Percentiles rank a stretch among this genome's conserved stretches.
Conservation (phyloP, 176 grass and related monocot species). For the Musa beccarii region DNA sequence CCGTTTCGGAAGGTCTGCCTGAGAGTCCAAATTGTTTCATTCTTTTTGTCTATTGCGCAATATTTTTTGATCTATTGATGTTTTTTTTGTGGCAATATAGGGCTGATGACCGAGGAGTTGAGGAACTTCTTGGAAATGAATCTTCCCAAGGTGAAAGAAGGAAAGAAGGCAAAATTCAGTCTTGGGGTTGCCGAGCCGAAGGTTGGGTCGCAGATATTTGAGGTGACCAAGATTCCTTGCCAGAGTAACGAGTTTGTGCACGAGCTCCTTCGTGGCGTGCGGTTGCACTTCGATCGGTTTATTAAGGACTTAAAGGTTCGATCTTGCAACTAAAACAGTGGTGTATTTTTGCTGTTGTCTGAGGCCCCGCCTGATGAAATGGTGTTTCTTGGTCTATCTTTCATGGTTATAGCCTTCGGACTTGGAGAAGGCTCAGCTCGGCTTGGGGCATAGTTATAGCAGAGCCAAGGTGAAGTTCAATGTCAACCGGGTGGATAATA, state of each 20-base stretch:
- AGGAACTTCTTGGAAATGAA: conserved; percentile 83
- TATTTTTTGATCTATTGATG: too few species aligned
- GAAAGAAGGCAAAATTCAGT: conserved; percentile 90
- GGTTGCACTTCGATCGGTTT: conserved; percentile 67
- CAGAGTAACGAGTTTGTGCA: conserved; percentile 80
- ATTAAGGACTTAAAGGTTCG: conserved; percentile 73
- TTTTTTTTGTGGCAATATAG: conserved; percentile 18
- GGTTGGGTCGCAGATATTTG: conserved; percentile 73
- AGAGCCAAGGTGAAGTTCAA: conserved; percentile 91
- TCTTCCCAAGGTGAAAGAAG: conserved; percentile 73
- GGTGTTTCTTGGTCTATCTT: background rate
- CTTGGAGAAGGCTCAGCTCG: conserved; percentile 56
- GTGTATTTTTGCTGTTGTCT: too few species aligned
- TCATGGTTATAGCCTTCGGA: conserved; percentile 39
- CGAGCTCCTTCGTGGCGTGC: conserved; percentile 60
- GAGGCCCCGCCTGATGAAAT: too few species aligned
- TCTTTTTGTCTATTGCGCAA: background rate
- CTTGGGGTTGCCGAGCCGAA: conserved; percentile 81
- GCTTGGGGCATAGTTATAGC: conserved; percentile 65
- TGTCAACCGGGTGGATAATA: conserved; percentile 78
- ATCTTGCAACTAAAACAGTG: too few species aligned
- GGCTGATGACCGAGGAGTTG: conserved; percentile 86
- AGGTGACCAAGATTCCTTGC: conserved; percentile 79
- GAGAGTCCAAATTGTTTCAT: too few species aligned
- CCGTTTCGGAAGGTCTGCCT: conserved; percentile 57